phyloP scores from a whole-genome alignment of 805 yeast genomes.

The Suhomyces tanzawaensis region DNA sequence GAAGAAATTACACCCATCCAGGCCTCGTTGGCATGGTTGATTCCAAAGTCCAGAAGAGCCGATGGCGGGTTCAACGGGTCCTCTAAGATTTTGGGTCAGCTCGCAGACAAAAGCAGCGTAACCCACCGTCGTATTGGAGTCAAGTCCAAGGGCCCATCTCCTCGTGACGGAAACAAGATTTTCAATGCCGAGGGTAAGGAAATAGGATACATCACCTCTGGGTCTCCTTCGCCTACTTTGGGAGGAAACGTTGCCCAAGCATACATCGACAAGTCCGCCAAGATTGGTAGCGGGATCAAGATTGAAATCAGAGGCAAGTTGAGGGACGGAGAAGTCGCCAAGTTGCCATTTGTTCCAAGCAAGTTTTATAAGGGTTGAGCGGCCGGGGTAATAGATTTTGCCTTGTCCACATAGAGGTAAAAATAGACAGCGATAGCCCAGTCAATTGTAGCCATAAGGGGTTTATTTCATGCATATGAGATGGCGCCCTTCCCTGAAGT shows the following conservation, averaged over 20 bases:
- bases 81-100: constrained; percentile 62
- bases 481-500: too few species aligned
- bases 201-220: constrained; percentile 59
- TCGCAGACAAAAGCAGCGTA: constrained; percentile 60
- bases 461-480: too few species aligned
- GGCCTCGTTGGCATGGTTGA: constrained; percentile 85
- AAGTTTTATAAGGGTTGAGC: constrained; percentile 58
- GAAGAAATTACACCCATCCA: constrained; percentile 83
- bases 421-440: too few species aligned
- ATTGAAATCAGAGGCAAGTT: constrained; percentile 82
- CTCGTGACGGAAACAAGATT: constrained; percentile 75
- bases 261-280: constrained; percentile 70
- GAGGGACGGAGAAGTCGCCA: constrained; percentile 71
- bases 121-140: constrained; percentile 70
- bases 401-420: too few species aligned
- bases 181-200: constrained; percentile 51
- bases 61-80: constrained; percentile 71
- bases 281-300: constrained; percentile 68
- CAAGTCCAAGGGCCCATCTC: constrained; percentile 81
- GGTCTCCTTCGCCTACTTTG: constrained; percentile 58
- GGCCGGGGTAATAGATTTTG: too few species aligned
- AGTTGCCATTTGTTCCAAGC: constrained; percentile 81
- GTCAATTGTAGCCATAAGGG: too few species aligned
- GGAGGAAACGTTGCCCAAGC: constrained; percentile 89
- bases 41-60: constrained; percentile 75